phyloP scores from a whole-genome alignment of 2,329 filamentous ascomycete genomes.

The Fusarium tuaranense region DNA sequence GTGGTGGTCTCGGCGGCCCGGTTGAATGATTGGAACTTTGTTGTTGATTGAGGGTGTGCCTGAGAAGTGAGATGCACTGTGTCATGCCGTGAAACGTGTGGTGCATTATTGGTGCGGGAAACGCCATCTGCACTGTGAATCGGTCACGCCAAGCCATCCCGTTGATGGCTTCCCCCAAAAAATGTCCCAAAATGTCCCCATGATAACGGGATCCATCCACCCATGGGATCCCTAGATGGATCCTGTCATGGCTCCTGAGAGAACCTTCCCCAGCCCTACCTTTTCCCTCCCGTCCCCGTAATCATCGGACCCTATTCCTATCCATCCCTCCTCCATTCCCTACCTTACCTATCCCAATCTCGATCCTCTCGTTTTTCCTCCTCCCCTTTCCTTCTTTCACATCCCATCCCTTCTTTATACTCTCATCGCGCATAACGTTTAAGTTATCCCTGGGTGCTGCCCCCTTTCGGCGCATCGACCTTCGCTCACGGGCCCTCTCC shows the following conservation, averaged over 20 bases:
- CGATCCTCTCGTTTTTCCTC: constrained; percentile 32
- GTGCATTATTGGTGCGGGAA: constrained; percentile 8
- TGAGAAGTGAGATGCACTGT: background rate
- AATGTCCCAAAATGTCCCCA: constrained; percentile 29
- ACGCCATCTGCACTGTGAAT: constrained; percentile 6
- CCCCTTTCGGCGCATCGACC: constrained; percentile 34
- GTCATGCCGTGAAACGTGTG: background rate
- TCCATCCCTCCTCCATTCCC: constrained; percentile 5
- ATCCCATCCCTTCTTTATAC: constrained; percentile 23
- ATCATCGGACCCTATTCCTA: constrained; percentile 28
- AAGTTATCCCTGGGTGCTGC: constrained; percentile 27
- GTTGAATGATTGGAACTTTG: constrained; percentile 3
- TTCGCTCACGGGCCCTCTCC: constrained; percentile 28
- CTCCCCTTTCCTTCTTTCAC: constrained; percentile 10
- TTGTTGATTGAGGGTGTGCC: background rate
- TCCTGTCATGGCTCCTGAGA: constrained; percentile 38
- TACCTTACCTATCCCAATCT: constrained; percentile 26
- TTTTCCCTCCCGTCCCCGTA: constrained; percentile 17
- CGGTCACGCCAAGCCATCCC: constrained; percentile 26
- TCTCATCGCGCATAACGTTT: constrained; percentile 5
- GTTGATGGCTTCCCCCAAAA: constrained; percentile 14
- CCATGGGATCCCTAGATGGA: background rate
- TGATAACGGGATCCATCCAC: constrained; percentile 30
- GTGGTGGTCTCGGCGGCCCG: constrained; percentile 1
- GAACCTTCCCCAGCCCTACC: constrained; percentile 39